Evolutionary conservation across 169 alveolate genomes (phyloP).

Genomic region (Eimeria zaria): DNA sequence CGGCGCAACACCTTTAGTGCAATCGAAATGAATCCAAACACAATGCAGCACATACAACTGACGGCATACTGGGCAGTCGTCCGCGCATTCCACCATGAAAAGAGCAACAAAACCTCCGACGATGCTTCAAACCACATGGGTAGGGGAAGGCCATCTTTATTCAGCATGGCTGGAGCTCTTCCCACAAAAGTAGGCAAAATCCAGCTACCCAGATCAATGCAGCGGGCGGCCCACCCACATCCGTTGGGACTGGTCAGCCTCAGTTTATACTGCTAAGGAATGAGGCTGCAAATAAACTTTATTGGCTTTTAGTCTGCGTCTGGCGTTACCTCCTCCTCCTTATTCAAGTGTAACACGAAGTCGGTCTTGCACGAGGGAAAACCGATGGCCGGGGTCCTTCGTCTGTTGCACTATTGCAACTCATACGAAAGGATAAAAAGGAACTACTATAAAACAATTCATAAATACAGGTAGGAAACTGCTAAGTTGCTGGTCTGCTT

Average conservation of each 20-base stretch:
- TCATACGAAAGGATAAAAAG: background rate
- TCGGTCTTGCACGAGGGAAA: background rate
- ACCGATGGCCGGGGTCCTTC: background rate
- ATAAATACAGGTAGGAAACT: background rate
- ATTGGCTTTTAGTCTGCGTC: background rate
- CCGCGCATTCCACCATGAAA: constrained; percentile 63
- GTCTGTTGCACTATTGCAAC: background rate
- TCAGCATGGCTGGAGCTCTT: background rate
- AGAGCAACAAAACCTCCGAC: constrained; percentile 45
- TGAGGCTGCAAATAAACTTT: background rate
- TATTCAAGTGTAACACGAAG: background rate
- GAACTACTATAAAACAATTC: background rate
- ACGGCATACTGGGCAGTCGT: constrained; percentile 56
- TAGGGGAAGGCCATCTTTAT: constrained; percentile 63
- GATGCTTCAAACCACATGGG: constrained; percentile 79
- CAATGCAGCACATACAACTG: constrained; percentile 20
- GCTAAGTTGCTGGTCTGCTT: too few species aligned
- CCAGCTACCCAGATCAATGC: background rate
- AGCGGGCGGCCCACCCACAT: background rate
- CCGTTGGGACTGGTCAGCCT: background rate
- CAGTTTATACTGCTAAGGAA: background rate
- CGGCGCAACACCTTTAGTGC: constrained; percentile 79
- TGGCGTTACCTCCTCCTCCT: background rate
- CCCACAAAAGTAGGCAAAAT: background rate
- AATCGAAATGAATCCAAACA: constrained; percentile 74